These are phyloP conservation scores for Ramaria rubella DNA, from an alignment of 768 basidiomycete genomes.

Conservation along the genomic window DNA sequence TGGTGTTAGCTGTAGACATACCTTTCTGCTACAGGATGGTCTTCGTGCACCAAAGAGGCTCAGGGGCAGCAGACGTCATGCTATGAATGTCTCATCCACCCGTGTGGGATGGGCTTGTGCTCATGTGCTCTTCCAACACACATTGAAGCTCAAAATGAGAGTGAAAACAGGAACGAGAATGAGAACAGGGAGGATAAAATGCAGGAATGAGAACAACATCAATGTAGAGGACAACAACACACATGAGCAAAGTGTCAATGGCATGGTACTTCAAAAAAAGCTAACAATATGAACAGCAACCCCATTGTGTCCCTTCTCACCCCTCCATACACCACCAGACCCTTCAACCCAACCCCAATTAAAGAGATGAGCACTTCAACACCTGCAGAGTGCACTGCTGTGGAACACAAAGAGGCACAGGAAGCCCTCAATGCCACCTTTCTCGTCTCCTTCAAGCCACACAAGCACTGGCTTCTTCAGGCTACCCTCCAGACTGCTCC, in stretches of 20 bases:
- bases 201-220: background rate
- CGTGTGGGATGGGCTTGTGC: background rate
- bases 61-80: slow-evolving; percentile 30
- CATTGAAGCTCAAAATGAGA: no score
- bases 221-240: no score
- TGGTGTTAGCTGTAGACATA: slow-evolving; percentile 90
- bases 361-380: background rate
- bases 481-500: slow-evolving; percentile 74
- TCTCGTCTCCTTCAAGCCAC: slow-evolving; percentile 64
- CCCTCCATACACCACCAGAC: slow-evolving; percentile 1
- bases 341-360: background rate
- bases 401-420: slow-evolving; percentile 27
- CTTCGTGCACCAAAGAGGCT: slow-evolving; percentile 68
- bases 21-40: slow-evolving; percentile 62
- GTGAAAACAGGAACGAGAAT: no score
- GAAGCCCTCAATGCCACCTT: slow-evolving; percentile 45
- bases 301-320: slow-evolving; percentile 4
- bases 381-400: slow-evolving; percentile 11
- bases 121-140: background rate
- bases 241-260: no score
- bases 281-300: background rate
- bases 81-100: no score
- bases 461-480: slow-evolving; percentile 71
- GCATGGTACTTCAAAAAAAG: background rate
- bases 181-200: background rate